phyloP scores from a whole-genome alignment of 2,329 filamentous ascomycete species.

The Alternaria tenuissima region DNA sequence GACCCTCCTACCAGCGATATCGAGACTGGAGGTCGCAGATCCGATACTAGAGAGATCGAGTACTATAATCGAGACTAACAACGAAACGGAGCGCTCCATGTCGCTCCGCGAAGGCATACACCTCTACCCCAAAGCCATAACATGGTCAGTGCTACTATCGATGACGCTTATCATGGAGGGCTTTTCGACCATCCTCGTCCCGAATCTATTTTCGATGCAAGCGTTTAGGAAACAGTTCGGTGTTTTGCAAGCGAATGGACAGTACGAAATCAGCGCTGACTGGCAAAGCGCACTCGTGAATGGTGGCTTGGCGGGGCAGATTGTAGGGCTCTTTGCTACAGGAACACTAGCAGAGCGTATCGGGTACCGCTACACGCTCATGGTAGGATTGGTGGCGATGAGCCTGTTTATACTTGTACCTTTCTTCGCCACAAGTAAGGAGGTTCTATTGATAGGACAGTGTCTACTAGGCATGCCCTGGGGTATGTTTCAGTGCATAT shows the following conservation, averaged over 20 bases:
- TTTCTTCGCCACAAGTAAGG: constrained; percentile 25
- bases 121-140: constrained; percentile 84
- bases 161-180: constrained; percentile 89
- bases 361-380: constrained; percentile 36
- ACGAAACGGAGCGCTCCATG: constrained; percentile 32
- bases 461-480: constrained; percentile 45
- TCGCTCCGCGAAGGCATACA: constrained; percentile 72
- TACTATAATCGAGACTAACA: not conserved
- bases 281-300: constrained; percentile 56
- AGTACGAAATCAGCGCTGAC: constrained; percentile 47
- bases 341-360: constrained; percentile 52
- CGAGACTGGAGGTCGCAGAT: not conserved
- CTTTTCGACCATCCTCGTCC: constrained; percentile 79
- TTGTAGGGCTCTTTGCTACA: constrained; percentile 52
- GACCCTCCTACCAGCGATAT: not conserved
- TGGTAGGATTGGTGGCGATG: constrained; percentile 19
- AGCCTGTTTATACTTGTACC: constrained; percentile 21
- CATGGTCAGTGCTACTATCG: constrained; percentile 81
- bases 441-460: constrained; percentile 23
- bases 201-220: constrained; percentile 70
- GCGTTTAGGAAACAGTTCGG: constrained; percentile 51
- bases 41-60: not conserved
- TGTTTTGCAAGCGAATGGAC: constrained; percentile 24
- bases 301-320: constrained; percentile 51
- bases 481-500: constrained; percentile 52